Evolutionary conservation across 768 basidiomycete species (phyloP), one percentile per base, ranked within the genome.

Genomic region (Fomitopsis pulvina): DNA sequence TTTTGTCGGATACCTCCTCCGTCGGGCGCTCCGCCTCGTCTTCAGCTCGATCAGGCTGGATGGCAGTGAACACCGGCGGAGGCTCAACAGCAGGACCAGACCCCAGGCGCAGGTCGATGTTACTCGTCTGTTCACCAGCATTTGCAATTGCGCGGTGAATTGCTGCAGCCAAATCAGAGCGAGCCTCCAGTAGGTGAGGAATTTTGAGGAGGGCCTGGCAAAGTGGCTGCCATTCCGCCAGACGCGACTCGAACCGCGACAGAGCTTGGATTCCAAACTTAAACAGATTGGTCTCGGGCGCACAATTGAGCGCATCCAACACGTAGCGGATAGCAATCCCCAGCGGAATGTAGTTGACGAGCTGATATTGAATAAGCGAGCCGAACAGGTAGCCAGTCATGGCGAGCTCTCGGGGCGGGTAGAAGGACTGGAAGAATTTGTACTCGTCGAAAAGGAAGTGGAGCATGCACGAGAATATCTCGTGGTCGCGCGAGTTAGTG

Each of bases 381-480:
- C 96, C 96, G 55, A 98, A 98, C 25, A 99, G 79, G 62, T 92
- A 87, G 41, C 90, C 96, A 6, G 96, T 98, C 83, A 98, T 92
- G 46, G 85, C 83, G 41, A 98, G 77, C 70, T 98, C 93, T 56
- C 93, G 87, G 32, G 88, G 76, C 22, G 96, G 96, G 61, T 92
- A 92, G 68, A 87, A 96, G 34, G 88, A 87, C 63, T 95, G 92
- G 81, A 98, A 96, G 76, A 97, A 99, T 62, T 93, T 94, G 81
- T 96, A 96, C 71, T 99, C 96, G 80, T 98, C 96, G 69, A 99
- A 97, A 39, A 99, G 80, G 75, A 96, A 95, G 72, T 97, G 94
- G 45, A 99, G 85, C 84, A 96, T 96, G 80, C 93, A 97, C n/a
- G 93, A 96, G 64, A 97, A 97, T 54, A 96, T 81, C 69, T 98